Evolutionary conservation across 352 stramenopile species (phyloP), one percentile per base, ranked within the genome.

Genomic region (Phytophthora sojae): DNA sequence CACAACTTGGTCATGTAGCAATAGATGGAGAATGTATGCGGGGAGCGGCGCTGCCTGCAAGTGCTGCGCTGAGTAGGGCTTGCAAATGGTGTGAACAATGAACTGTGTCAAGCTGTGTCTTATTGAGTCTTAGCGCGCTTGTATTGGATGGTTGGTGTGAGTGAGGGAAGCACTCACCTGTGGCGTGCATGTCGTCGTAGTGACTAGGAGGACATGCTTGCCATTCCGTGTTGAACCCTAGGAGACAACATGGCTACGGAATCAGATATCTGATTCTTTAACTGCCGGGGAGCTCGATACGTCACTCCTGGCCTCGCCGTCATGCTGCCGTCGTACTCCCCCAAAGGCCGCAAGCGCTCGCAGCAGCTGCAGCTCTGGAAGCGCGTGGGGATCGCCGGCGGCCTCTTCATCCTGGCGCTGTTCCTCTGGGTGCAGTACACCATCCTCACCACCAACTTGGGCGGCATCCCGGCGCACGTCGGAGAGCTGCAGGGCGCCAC

Each of bases 391-490:
- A 11, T 76, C 7, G 19, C 61, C 21, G 42, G 72, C 11, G 32
- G 30, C 32, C 39, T 65, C 29, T 64, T 57, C 42, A 49, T 64
- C 30, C 47, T 75, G 17, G 53, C 19, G 17, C 29, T 86, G 32
- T 85, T 89, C 49, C 15, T 91, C 7, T 89, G 70, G 74, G 72
- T 86, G 63, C 84, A 91, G 65, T 88, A 86, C 71, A 76, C 75
- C 32, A 77, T 92, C 56, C 37, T 89, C 21, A 80, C 71, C 25
- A 75, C 73, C 14, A 72, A 71, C n/a, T 56, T 85, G 11, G 69
- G 64, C 23, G 58, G 59, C 11, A 47, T 71, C 49, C 63, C 76
- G 12, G 37, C 63, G 25, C 59, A 76, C 25, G 52, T 75, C 39
- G 69, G 35, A 32, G 67, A 75, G 23, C 30, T 82, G 19, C 69